Evolutionary conservation across 2,329 filamentous ascomycete genomes (phyloP).

Genomic region (Rhexocercosporidium sp.): DNA sequence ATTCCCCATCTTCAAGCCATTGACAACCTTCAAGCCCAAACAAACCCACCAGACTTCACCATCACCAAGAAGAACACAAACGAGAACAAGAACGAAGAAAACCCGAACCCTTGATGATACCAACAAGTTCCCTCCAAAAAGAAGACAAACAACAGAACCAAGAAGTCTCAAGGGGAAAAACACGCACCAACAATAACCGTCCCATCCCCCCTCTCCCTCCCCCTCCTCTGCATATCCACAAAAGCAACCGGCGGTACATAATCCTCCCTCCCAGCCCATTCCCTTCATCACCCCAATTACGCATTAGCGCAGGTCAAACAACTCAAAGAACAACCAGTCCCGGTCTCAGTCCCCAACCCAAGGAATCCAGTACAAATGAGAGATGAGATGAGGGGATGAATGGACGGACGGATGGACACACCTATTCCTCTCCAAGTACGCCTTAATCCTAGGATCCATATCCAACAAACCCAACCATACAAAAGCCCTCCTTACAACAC

Average conservation of each 20-base stretch:
- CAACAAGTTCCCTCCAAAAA: neutral
- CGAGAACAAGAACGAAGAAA: no score
- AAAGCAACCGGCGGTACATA: conserved; percentile 31
- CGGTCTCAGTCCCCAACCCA: no score
- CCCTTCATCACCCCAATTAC: conserved; percentile 2
- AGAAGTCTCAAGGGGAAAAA: neutral
- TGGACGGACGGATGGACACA: neutral
- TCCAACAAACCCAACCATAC: no score
- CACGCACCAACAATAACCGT: conserved; percentile 33
- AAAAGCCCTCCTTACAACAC: no score
- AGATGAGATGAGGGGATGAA: neutral
- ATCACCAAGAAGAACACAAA: no score
- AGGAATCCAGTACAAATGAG: no score
- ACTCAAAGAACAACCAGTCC: neutral
- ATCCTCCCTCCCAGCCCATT: conserved; percentile 24
- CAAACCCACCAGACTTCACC: no score
- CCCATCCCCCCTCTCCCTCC: conserved; percentile 34
- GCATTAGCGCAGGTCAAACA: neutral
- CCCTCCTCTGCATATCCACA: conserved; percentile 33
- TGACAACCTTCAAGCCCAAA: no score
- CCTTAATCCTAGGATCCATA: conserved; percentile 21
- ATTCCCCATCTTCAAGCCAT: neutral
- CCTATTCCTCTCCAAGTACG: conserved; percentile 25
- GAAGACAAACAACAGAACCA: neutral
- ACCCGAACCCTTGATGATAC: no score